Conservation (phyloP, 345 rosid species). For the Streptanthus diversifolius region DNA sequence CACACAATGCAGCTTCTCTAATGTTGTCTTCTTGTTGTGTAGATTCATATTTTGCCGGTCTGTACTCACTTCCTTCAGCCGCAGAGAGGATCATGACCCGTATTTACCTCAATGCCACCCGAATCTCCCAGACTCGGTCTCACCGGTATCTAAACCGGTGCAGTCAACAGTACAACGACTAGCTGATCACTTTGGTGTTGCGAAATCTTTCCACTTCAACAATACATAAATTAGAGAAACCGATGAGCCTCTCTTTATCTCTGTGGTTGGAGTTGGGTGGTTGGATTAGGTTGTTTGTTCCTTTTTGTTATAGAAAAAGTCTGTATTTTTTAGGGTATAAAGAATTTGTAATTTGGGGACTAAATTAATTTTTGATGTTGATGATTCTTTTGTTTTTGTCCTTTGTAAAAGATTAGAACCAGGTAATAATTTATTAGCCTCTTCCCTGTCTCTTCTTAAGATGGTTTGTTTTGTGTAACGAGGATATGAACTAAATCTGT, state of each 20-base stretch:
- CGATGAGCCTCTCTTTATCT: background rate
- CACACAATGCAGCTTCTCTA: background rate
- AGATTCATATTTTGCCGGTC: conserved; percentile 91
- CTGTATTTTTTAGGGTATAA: conserved; percentile 31
- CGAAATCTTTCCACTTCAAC: conserved; percentile 52
- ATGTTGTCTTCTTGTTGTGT: conserved; percentile 16
- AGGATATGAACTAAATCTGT: conserved; percentile 3
- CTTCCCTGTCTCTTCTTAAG: background rate
- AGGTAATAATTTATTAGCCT: conserved; percentile 28
- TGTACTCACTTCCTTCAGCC: conserved; percentile 51
- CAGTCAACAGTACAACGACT: conserved; percentile 51
- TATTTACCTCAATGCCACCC: conserved; percentile 82
- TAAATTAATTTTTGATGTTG: conserved; percentile 1
- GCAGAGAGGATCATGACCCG: conserved; percentile 44
- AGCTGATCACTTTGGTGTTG: conserved; percentile 59
- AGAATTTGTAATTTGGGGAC: conserved; percentile 30
- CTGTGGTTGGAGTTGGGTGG: conserved; percentile 2
- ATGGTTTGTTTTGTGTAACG: conserved; percentile 18
- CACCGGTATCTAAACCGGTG: conserved; percentile 50
- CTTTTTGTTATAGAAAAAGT: conserved; percentile 11
- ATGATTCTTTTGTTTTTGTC: conserved; percentile 26
- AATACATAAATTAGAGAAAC: conserved; percentile 15
- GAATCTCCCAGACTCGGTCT: conserved; percentile 56
- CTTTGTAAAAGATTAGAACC: conserved; percentile 30
- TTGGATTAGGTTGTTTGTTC: conserved; percentile 20